Evolutionary conservation across 202 grass and related monocot species (phyloP), one percentile per base, ranked within the genome.

Genomic region (Miscanthus sacchariflorus): DNA sequence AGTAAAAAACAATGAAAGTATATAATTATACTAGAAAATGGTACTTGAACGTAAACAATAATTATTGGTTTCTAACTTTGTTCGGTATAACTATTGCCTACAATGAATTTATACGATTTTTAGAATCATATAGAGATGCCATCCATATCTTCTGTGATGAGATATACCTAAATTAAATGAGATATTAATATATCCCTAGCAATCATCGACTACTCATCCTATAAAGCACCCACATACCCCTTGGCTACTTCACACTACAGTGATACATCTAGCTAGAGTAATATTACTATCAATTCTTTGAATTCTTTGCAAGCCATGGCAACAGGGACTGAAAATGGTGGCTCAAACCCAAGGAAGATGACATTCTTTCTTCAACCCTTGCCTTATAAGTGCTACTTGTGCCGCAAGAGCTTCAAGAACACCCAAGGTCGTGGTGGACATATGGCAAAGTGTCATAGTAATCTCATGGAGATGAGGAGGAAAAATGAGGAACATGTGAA

Each of bases 341-440:
- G 19, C 36, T 90, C 27, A 6, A 30, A 67, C 14, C 19, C 0
- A 15, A 48, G 2, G 7, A n/a, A 46, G 2, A 25, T 50, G 1
- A 1, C 46, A 3, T 28, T 21, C 10, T 4, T 27, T 18, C 23
- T 46, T 77, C 46, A 33, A 27, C 4, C 12, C 0, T 8, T 7
- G 0, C 1, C 27, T 1, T 81, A n/a, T 19, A 27, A 3, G 6
- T 90, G 88, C 30, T 61, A 27, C 5, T 27, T 18, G 1, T 86
- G 83, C 78, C 65, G 27, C 0, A 40, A 19, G 52, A 69, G 78
- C 12, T 81, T 90, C 48, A 86, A 4, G 18, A 86, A 15, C 38
- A 65, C 84, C 50, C 83, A 86, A 0, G 77, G 77, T 19, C 77
- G n/a, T 24, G 88, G 83, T 0, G 48, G 88, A 7, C 78, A 90